Percentiles rank a stretch among this genome's conserved stretches.
Evolutionary conservation across 2,329 filamentous ascomycete species (phyloP).

Genomic region (Spiromastix sp.): DNA sequence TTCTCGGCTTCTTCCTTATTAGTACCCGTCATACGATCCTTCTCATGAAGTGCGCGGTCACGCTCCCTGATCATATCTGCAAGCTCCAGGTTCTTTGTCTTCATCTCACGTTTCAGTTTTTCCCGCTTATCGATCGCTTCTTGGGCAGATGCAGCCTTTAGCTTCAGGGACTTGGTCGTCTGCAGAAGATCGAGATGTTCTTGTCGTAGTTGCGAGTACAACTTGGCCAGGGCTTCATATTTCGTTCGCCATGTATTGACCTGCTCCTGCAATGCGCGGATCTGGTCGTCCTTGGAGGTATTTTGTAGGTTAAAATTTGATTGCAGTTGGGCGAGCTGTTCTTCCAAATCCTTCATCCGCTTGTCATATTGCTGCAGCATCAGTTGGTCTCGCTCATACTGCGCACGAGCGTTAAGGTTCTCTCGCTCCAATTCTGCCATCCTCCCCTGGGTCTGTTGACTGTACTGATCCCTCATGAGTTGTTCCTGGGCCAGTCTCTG

Average conservation of each 20-base stretch:
- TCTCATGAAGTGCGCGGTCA: slow-evolving; percentile 85
- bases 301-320: slow-evolving; percentile 77
- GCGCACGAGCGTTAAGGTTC: slow-evolving; percentile 84
- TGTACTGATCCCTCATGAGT: slow-evolving; percentile 74
- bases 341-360: slow-evolving; percentile 84
- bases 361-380: slow-evolving; percentile 96
- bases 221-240: slow-evolving; percentile 90
- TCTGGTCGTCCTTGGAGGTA: slow-evolving; percentile 85
- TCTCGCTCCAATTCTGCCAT: slow-evolving; percentile 90
- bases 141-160: slow-evolving; percentile 93
- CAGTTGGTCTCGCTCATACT: slow-evolving; percentile 94
- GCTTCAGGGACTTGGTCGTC: slow-evolving; percentile 90
- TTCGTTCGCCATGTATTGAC: slow-evolving; percentile 96
- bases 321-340: slow-evolving; percentile 72
- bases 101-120: slow-evolving; percentile 92
- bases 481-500: slow-evolving; percentile 86
- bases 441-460: slow-evolving; percentile 91
- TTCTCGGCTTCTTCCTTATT: slow-evolving; percentile 94
- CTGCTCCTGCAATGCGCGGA: slow-evolving; percentile 85
- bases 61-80: slow-evolving; percentile 98
- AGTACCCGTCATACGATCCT: slow-evolving; percentile 73
- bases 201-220: slow-evolving; percentile 90
- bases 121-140: slow-evolving; percentile 92
- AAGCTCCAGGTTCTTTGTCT: slow-evolving; percentile 98
- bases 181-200: slow-evolving; percentile 92